Conservation (phyloP, 2,329 filamentous ascomycete genomes). For the Arthrocladium fulminans region DNA sequence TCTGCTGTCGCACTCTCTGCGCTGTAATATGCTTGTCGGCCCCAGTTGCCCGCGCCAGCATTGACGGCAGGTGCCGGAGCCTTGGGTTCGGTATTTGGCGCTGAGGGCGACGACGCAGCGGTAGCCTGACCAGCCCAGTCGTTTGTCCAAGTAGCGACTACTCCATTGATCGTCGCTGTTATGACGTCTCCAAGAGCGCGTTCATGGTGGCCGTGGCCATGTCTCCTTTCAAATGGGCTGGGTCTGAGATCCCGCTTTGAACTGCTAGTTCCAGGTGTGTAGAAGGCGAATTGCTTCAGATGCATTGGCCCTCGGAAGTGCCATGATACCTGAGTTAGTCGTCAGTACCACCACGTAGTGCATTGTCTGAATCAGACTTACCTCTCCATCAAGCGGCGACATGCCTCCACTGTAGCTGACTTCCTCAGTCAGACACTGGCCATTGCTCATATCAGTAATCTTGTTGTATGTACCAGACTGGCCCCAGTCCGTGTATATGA, state of each 20-base stretch:
- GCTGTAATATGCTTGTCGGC: conserved; percentile 42
- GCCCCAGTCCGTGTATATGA: conserved; percentile 58
- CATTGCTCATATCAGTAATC: conserved; percentile 49
- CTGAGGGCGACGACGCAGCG: conserved; percentile 37
- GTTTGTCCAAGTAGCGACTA: conserved; percentile 52
- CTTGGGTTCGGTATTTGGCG: background rate
- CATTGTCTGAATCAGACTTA: conserved; percentile 42
- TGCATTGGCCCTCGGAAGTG: conserved; percentile 63
- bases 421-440: conserved; percentile 46
- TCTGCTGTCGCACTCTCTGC: conserved; percentile 36
- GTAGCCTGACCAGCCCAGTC: conserved; percentile 32
- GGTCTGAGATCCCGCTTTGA: conserved; percentile 33
- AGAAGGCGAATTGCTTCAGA: conserved; percentile 61
- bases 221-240: conserved; percentile 25
- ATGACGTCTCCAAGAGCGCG: conserved; percentile 44
- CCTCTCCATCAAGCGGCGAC: conserved; percentile 62
- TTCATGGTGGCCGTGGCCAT: conserved; percentile 47
- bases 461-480: conserved; percentile 55
- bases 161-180: conserved; percentile 50
- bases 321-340: conserved; percentile 51
- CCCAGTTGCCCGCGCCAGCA: conserved; percentile 28
- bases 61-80: conserved; percentile 7
- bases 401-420: conserved; percentile 49
- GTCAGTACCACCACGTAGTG: background rate
- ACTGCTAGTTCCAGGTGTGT: conserved; percentile 41